Evolutionary conservation across 1,284 basidiomycete species (phyloP).

Genomic region (Papiliotrema laurentii): DNA sequence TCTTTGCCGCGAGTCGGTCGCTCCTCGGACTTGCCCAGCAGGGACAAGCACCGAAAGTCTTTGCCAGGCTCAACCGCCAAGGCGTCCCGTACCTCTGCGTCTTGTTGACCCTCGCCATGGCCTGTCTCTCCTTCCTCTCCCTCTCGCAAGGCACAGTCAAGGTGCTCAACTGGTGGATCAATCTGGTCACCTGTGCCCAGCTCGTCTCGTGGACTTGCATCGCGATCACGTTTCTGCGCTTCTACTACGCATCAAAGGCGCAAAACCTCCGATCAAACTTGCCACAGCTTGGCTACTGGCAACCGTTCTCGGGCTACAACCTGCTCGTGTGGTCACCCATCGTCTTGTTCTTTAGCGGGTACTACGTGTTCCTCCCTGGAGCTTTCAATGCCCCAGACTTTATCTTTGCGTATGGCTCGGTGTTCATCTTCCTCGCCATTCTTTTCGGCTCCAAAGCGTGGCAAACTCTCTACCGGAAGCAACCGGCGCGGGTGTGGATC

Average conservation of each 20-base stretch:
- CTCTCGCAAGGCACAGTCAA: conserved; percentile 10
- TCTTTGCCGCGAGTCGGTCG: conserved; percentile 35
- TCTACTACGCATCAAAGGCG: background rate
- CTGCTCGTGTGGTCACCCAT: conserved; percentile 24
- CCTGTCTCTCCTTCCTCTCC: conserved; percentile 41
- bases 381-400: conserved; percentile 18
- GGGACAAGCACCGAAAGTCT: conserved; percentile 49
- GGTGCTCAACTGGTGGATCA: conserved; percentile 17
- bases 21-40: conserved; percentile 49
- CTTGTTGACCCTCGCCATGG: conserved; percentile 28
- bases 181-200: conserved; percentile 13
- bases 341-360: conserved; percentile 26
- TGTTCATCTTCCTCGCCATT: conserved; percentile 35
- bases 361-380: conserved; percentile 25
- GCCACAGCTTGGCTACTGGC: conserved; percentile 10
- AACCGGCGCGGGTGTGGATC: conserved; percentile 8
- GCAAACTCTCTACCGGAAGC: conserved; percentile 11
- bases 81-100: conserved; percentile 44
- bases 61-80: conserved; percentile 50
- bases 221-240: conserved; percentile 12
- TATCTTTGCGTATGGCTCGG: conserved; percentile 29
- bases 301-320: conserved; percentile 27
- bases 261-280: background rate
- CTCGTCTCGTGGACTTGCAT: conserved; percentile 10
- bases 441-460: conserved; percentile 28